phyloP scores from a whole-genome alignment of 2,329 filamentous ascomycete species.

The Trichoderma sp. region DNA sequence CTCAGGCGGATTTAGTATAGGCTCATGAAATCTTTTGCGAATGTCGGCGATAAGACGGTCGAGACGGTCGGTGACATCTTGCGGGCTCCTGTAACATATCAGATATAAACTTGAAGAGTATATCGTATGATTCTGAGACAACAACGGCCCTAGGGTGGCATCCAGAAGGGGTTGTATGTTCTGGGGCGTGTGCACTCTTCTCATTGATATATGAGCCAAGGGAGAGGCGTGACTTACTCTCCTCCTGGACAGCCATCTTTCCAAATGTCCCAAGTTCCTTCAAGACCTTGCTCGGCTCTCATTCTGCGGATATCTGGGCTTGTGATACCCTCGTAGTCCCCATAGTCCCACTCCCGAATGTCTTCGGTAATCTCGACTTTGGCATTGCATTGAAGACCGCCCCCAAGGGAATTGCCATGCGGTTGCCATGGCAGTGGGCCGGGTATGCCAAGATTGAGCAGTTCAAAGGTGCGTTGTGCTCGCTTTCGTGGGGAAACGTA shows the following conservation, averaged over 20 bases:
- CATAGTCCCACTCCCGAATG: constrained; percentile 85
- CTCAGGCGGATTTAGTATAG: constrained; percentile 53
- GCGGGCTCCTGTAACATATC: constrained; percentile 53
- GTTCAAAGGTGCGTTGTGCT: constrained; percentile 85
- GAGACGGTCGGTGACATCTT: constrained; percentile 68
- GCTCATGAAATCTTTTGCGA: constrained; percentile 60
- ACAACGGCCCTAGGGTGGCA: neutral
- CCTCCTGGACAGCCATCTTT: constrained; percentile 81
- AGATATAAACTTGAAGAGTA: neutral
- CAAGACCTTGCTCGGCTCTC: constrained; percentile 55
- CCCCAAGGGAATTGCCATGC: constrained; percentile 40
- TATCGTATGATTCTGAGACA: constrained; percentile 17
- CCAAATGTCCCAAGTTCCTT: constrained; percentile 78
- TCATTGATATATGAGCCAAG: neutral
- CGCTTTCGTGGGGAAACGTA: constrained; percentile 85
- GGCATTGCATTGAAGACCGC: constrained; percentile 52
- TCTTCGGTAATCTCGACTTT: constrained; percentile 66
- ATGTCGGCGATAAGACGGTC: constrained; percentile 77
- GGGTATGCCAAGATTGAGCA: constrained; percentile 72
- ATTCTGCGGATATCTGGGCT: constrained; percentile 62
- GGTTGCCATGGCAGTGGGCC: constrained; percentile 67
- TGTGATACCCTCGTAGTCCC: constrained; percentile 80
- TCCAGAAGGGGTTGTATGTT: neutral
- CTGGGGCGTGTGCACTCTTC: neutral
- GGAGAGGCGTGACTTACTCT: constrained; percentile 57